Conservation (phyloP, 345 rosid genomes). For the Xanthoceras sorbifolium region DNA sequence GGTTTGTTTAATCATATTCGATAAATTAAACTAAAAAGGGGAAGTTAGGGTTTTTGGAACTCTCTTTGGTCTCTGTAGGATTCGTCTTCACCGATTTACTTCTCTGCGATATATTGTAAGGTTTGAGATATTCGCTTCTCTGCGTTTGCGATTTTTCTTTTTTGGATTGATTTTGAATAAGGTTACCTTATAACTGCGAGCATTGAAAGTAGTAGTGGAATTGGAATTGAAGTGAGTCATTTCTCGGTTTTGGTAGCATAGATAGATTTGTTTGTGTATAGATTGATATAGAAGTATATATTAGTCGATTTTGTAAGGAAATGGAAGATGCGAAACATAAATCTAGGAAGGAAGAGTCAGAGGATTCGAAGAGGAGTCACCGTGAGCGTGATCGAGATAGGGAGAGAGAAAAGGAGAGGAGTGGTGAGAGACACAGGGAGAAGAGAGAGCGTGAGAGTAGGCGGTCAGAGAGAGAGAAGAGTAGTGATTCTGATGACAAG, state of each 20-base stretch:
- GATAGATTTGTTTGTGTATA: slow-evolving; percentile 3
- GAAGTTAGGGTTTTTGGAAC: slow-evolving; percentile 10
- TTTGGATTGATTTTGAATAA: neutral
- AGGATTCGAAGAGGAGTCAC: slow-evolving; percentile 55
- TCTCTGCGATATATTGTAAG: slow-evolving; percentile 6
- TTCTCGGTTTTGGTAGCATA: neutral
- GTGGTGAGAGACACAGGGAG: slow-evolving; percentile 53
- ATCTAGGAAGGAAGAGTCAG: slow-evolving; percentile 47
- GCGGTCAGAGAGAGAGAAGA: slow-evolving; percentile 53
- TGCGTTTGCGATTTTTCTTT: neutral
- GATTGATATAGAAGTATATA: neutral
- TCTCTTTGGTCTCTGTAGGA: neutral
- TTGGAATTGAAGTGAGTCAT: neutral
- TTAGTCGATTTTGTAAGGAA: neutral
- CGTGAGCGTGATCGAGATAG: slow-evolving; percentile 49
- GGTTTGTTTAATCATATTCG: neutral
- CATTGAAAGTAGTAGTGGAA: neutral
- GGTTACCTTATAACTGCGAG: neutral
- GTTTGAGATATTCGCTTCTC: neutral
- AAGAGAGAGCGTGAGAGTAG: slow-evolving; percentile 44
- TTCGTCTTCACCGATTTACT: neutral
- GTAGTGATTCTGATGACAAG: slow-evolving; percentile 48
- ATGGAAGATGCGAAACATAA: slow-evolving; percentile 51
- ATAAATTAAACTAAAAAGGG: neutral
- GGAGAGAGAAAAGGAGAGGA: slow-evolving; percentile 57